Conservation (phyloP, 2,329 filamentous ascomycete species). For the Pseudopyricularia cyperi region DNA sequence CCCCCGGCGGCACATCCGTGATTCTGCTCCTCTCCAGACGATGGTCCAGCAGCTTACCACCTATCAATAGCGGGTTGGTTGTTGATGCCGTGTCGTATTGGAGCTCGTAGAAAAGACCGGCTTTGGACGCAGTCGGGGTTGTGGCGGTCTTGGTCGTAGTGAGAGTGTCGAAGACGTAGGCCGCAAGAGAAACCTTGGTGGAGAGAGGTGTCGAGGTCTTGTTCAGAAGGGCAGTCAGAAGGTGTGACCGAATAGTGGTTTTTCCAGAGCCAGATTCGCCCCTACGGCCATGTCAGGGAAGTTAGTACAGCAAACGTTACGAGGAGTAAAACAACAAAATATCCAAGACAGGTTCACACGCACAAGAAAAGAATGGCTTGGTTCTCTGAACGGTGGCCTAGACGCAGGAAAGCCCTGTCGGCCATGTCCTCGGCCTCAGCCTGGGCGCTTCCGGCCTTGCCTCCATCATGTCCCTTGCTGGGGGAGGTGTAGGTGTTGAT, state of each 20-base stretch:
- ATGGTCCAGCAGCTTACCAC: slow-evolving; percentile 89
- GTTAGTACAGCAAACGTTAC: slow-evolving; percentile 14
- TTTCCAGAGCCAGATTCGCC: slow-evolving; percentile 95
- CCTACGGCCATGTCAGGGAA: slow-evolving; percentile 30
- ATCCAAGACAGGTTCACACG: slow-evolving; percentile 22
- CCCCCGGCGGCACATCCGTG: slow-evolving; percentile 82
- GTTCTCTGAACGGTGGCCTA: slow-evolving; percentile 83
- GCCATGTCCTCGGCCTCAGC: slow-evolving; percentile 88
- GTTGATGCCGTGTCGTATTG: slow-evolving; percentile 88
- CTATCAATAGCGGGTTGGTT: slow-evolving; percentile 75
- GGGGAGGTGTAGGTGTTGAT: slow-evolving; percentile 93
- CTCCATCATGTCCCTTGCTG: slow-evolving; percentile 76
- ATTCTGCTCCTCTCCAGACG: slow-evolving; percentile 85
- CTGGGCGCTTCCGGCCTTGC: slow-evolving; percentile 82
- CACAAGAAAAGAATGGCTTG: slow-evolving; percentile 89
- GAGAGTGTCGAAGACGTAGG: slow-evolving; percentile 90
- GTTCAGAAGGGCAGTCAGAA: slow-evolving; percentile 72
- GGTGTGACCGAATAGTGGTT: slow-evolving; percentile 82
- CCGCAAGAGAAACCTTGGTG: slow-evolving; percentile 81
- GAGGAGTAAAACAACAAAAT: neutral
- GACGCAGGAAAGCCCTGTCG: slow-evolving; percentile 67
- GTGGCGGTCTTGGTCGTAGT: slow-evolving; percentile 96
- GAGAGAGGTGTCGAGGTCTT: slow-evolving; percentile 90
- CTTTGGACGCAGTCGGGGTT: slow-evolving; percentile 89
- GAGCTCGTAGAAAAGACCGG: slow-evolving; percentile 87